Conservation (phyloP, 192 early-diverging fungal genomes). For the Linderina pennispora region DNA sequence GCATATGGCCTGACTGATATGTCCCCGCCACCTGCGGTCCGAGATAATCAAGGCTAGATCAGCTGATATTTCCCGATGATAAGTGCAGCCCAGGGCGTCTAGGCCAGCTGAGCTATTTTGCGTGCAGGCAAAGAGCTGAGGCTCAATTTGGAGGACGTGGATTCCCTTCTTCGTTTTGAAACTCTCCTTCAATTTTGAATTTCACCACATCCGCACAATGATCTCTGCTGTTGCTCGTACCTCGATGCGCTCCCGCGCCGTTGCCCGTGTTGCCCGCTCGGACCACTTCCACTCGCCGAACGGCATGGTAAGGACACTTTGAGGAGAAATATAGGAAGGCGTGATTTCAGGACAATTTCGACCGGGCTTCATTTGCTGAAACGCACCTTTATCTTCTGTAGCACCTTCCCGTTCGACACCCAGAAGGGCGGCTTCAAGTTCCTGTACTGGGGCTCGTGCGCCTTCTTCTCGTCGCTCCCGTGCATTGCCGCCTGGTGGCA, state of each 20-base stretch:
- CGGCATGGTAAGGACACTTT: conserved; percentile 34
- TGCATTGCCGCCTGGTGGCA: conserved; percentile 46
- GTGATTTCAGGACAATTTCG: no score
- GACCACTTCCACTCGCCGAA: conserved; percentile 37
- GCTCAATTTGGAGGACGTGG: no score
- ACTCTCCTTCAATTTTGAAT: no score
- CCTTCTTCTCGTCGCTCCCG: conserved; percentile 27
- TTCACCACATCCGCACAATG: conserved; percentile 10
- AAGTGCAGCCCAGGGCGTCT: no score
- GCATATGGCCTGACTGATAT: no score
- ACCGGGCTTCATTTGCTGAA: no score
- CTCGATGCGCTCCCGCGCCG: conserved; percentile 42
- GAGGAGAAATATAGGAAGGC: neutral
- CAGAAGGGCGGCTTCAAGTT: conserved; percentile 45
- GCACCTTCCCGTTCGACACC: conserved; percentile 42
- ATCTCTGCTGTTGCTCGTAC: conserved; percentile 41
- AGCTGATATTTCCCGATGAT: no score
- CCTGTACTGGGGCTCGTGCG: conserved; percentile 42
- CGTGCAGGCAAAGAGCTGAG: no score
- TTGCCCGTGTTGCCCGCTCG: conserved; percentile 24
- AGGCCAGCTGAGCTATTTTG: no score
- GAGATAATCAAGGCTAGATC: no score
- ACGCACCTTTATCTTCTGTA: conserved; percentile 8
- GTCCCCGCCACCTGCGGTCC: no score
- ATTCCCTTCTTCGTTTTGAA: conserved; percentile 10